Evolutionary conservation across 1,139 yeast genomes (phyloP).

Genomic region (Candida tunisiensis): DNA sequence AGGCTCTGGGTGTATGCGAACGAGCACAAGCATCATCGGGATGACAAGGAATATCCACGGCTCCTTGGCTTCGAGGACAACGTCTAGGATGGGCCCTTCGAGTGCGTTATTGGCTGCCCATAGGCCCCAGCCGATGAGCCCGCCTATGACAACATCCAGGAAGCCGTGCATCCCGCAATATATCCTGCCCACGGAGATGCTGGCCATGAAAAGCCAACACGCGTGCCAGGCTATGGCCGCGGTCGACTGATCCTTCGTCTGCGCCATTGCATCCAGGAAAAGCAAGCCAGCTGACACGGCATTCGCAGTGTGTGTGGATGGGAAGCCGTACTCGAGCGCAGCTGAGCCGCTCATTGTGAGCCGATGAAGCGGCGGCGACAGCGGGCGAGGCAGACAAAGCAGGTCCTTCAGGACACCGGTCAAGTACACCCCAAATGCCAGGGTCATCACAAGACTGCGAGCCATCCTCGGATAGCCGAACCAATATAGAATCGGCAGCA

Average conservation of each 20-base stretch:
- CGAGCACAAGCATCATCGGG: conserved; percentile 26
- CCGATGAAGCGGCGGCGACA: conserved; percentile 81
- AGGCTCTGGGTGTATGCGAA: conserved; percentile 68
- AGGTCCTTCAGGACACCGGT: conserved; percentile 71
- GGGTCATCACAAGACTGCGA: conserved; percentile 49
- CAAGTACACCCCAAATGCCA: conserved; percentile 74
- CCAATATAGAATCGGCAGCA: conserved; percentile 82
- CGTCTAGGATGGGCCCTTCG: conserved; percentile 1
- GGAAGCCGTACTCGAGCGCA: conserved; percentile 88
- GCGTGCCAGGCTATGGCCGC: conserved; percentile 1
- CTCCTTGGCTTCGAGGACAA: conserved; percentile 4
- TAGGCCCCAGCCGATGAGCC: conserved; percentile 35
- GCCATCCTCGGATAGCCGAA: conserved; percentile 46
- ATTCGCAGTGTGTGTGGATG: conserved; percentile 85
- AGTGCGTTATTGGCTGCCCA: no score
- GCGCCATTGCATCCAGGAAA: conserved; percentile 14
- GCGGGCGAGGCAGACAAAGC: conserved; percentile 81
- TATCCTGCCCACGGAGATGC: conserved; percentile 63
- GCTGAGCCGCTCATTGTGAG: conserved; percentile 83
- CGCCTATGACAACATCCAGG: conserved; percentile 55
- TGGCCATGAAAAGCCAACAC: conserved; percentile 29
- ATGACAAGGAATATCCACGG: conserved; percentile 24
- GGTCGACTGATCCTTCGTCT: not conserved
- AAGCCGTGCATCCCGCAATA: conserved; percentile 99
- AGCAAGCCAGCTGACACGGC: conserved; percentile 65